Base-by-base conservation (phyloP, 306 rosid species). In the Cicer bijugum region DNA sequence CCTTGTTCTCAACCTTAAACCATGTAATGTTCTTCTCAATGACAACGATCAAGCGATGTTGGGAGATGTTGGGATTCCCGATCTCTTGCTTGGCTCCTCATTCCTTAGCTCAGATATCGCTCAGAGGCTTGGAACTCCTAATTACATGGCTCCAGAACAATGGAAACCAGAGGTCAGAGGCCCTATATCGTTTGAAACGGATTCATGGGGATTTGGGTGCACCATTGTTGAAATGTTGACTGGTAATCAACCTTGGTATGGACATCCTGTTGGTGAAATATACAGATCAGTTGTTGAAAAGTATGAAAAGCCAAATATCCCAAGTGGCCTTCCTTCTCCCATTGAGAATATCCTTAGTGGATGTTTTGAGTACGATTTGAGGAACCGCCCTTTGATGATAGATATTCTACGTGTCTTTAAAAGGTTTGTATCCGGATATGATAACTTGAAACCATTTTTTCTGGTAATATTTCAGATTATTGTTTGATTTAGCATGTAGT, bases 141-240 rank as follows among this genome's bases (percentile, higher is more conserved):
- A 82, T 84, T 93, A 93, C 89, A 91, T 93, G 98, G 97, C 97
- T 63, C 97, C 98, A 38, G 98, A 93, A 77, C 97, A 91, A 79
- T 91, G 97, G 98, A 84, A 88, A 67, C 96, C 97, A 50, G 96
- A 93, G 63, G 80, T 85, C 46, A 83, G 96, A 85, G 98, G 98
- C 53, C 97, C 98, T 2, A 77, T 91, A 70, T 91, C 96, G 10
- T 85, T 84, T 68, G 97, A 94, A 85, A 91, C 97, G 0, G 98
- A 94, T 82, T 87, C 96, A 2, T 94, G 97, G 98, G 96, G 96
- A 23, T 89, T 91, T n/a, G 98, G 91, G 8, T 94, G 98, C 81
- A 76, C 83, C 58, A 81, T 94, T 72, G 89, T 91, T 46, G 97
- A 94, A 85, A 89, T 94, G 98, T 79, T 94, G 85, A 89, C 95